Base-by-base conservation (phyloP, 306 rosid genomes). In the Nissolia schottii region DNA sequence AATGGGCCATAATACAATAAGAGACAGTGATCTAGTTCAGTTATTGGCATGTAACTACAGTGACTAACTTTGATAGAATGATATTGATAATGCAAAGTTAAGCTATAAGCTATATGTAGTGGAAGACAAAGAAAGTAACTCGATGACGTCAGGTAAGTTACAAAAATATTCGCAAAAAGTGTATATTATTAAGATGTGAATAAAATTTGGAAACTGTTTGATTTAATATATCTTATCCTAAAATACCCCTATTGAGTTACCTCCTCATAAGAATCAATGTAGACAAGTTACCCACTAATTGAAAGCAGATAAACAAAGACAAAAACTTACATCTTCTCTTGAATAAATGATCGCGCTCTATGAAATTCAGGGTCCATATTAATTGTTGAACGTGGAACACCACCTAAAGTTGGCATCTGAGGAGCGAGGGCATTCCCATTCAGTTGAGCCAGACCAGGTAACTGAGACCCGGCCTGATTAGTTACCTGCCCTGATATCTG, bases 301-400 rank as follows among this genome's bases (percentile, higher is more conserved):
- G 51, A 55, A 32, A 19, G 35, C 16, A 20, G 12, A 29, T 16
- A 73, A 58, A 32, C 54, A 46, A 73, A 32, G 10, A 6, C 3
- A 14, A 22, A 57, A 64, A 15, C 99, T 86, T 87, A 95, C 99
- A 95, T 95, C 82, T 70, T 89, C 1, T 85, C 92, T 37, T 85
- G 86, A 71, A 88, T 88, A 67, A 53, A 62, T 0, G 57, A 0
- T 0, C 99, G 96, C 4, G 85, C 82, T 71, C 80, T 87, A 6
- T 6, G 5, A 79, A 95, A 7, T 29, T 95, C 99, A 2, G 93
- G 60, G 54, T 91, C 96, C 92, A 81, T 81, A 56, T 32, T 72
- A 58, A 56, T 77, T 43, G 72, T 25, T 24, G 79, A 37, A 29
- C 90, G 90, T 0, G 84, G 54, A 43, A 79, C 77, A 71, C 73